Evolutionary conservation across 179 eudicot genomes (phyloP).

Genomic region (Amaranthus tricolor): DNA sequence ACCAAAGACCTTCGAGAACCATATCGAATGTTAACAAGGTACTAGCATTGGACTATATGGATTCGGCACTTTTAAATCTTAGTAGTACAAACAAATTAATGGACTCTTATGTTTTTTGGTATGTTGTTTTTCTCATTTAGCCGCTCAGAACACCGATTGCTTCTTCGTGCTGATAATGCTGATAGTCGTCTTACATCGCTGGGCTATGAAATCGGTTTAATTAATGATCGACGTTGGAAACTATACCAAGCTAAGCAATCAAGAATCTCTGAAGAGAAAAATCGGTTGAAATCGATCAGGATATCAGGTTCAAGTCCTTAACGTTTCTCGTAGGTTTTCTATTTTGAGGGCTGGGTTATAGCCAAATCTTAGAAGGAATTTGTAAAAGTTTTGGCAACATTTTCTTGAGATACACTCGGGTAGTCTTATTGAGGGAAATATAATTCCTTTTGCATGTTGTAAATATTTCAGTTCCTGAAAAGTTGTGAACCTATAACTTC

Average conservation of each 20-base stretch:
- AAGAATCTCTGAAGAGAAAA: conserved; percentile 77
- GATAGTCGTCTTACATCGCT: conserved; percentile 98
- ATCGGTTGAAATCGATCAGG: conserved; percentile 63
- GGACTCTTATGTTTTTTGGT: not conserved
- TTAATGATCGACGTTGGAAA: conserved; percentile 84
- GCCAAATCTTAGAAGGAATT: not conserved
- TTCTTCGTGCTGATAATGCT: conserved; percentile 94
- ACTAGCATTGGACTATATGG: conserved; percentile 12
- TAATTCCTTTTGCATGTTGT: not conserved
- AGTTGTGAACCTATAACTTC: not conserved
- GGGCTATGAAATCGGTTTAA: conserved; percentile 91
- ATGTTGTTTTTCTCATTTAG: conserved; percentile 35
- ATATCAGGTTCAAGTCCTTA: conserved; percentile 55
- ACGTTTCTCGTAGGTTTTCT: not conserved
- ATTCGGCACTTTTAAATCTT: not conserved
- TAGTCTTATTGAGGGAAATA: not conserved
- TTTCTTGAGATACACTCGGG: not conserved
- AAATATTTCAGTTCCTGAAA: not conserved
- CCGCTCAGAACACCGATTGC: conserved; percentile 92
- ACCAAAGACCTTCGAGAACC: conserved; percentile 99
- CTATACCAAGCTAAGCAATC: conserved; percentile 87
- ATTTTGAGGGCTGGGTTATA: not conserved
- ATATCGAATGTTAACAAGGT: conserved; percentile 97
- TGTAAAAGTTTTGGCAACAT: conserved; percentile 5
- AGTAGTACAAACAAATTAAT: not conserved